Conservation (phyloP, 257 asterid genomes). For the Nemophila menziesii region DNA sequence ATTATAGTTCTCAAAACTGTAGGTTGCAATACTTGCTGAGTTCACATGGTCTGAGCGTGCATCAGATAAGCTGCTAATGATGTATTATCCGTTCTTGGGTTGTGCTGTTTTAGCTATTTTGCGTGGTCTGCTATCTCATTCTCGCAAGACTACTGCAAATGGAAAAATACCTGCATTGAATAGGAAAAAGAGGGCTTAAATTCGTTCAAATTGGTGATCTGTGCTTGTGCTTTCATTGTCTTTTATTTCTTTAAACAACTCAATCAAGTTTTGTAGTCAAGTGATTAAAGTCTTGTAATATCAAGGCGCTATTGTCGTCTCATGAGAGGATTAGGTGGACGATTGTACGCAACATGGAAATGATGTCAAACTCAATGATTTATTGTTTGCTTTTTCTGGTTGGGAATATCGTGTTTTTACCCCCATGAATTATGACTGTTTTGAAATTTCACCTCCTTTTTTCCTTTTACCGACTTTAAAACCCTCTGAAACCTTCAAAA, state of each 20-base stretch:
- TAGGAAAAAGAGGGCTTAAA: constrained; percentile 60
- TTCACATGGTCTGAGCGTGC: constrained; percentile 46
- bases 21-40: constrained; percentile 64
- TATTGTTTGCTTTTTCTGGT: no score
- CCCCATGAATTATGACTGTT: no score
- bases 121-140: constrained; percentile 44
- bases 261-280: constrained; percentile 9
- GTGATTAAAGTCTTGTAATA: not conserved
- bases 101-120: constrained; percentile 45
- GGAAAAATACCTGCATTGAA: constrained; percentile 29
- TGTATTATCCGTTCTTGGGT: constrained; percentile 63
- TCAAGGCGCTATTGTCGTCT: no score
- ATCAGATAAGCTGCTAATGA: constrained; percentile 41
- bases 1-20: constrained; percentile 14
- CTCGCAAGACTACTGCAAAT: constrained; percentile 30
- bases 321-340: no score
- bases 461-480: no score
- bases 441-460: no score
- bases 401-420: no score
- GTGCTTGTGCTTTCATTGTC: not conserved
- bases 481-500: no score
- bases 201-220: constrained; percentile 1
- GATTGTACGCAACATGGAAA: no score
- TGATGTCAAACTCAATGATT: no score
- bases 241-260: not conserved